Evolutionary conservation across 2,329 filamentous ascomycete genomes (phyloP).

Genomic region (Akanthomyces lecanii): DNA sequence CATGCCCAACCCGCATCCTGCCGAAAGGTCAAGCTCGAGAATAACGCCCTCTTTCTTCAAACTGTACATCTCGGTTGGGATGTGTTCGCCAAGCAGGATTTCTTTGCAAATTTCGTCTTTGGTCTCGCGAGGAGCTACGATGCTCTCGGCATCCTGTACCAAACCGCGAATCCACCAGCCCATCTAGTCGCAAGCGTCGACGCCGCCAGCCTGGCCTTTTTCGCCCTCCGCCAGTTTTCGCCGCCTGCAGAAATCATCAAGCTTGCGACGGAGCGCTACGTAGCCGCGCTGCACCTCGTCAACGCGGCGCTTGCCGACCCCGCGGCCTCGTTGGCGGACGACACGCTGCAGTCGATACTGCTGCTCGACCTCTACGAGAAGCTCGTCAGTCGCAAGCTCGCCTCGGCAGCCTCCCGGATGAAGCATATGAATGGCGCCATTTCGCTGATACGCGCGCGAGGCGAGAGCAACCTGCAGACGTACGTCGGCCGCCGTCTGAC

Average conservation of each 20-base stretch:
- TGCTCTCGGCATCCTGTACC: conserved; percentile 21
- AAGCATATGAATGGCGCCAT: conserved; percentile 24
- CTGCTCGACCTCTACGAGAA: conserved; percentile 28
- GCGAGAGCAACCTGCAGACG: conserved; percentile 13
- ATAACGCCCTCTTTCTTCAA: background rate
- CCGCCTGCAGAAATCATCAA: background rate
- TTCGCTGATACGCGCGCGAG: conserved; percentile 20
- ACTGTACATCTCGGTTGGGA: conserved; percentile 20
- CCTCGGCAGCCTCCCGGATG: conserved; percentile 17
- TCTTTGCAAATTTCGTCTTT: conserved; percentile 24
- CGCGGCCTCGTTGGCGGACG: conserved; percentile 14
- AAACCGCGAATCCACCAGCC: conserved; percentile 5
- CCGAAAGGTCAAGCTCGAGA: background rate
- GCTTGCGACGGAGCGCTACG: conserved; percentile 9
- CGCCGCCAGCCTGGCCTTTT: conserved; percentile 24
- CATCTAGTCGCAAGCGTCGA: conserved; percentile 24
- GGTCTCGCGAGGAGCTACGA: conserved; percentile 23
- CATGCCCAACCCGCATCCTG: background rate
- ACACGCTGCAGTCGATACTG: conserved; percentile 23
- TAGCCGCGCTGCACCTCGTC: conserved; percentile 1
- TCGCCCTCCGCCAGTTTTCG: conserved; percentile 8
- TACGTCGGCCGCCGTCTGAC: conserved; percentile 18
- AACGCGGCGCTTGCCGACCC: conserved; percentile 12
- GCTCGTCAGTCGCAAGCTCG: conserved; percentile 21
- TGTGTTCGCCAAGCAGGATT: conserved; percentile 22